These are phyloP conservation scores for Kingdonia uniflora DNA, from an alignment of 164 flowering plant genomes.

Conservation along the genomic window DNA sequence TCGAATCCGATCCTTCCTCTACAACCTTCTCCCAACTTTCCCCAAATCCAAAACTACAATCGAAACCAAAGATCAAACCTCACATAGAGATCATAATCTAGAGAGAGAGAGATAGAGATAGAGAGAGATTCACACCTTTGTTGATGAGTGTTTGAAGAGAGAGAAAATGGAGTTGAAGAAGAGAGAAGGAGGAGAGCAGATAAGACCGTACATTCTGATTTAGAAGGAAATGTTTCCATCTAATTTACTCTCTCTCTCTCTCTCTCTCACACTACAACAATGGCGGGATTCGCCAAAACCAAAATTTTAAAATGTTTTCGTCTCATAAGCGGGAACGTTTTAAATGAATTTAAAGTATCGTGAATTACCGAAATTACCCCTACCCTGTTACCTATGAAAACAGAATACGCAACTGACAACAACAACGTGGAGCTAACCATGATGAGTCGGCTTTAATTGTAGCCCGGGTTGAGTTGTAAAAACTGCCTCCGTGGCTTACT, in stretches of 20 bases:
- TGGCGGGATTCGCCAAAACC: background rate
- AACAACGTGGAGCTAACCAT: too few relatives aligned
- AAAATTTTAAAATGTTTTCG: background rate
- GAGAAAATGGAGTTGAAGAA: background rate
- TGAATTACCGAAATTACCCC: too few relatives aligned
- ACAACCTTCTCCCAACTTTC: too few relatives aligned
- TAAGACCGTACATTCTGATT: conserved; percentile 15
- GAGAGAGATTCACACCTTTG: conserved; percentile 4
- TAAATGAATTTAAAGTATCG: too few relatives aligned
- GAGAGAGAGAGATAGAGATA: background rate
- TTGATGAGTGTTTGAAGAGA: background rate
- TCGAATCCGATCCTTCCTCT: too few relatives aligned
- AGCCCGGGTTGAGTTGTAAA: too few relatives aligned
- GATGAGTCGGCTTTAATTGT: too few relatives aligned
- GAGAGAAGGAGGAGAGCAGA: conserved; percentile 27
- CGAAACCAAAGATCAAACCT: too few relatives aligned
- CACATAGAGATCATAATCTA: background rate
- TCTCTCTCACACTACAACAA: background rate
- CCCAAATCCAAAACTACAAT: too few relatives aligned
- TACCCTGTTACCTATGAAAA: too few relatives aligned
- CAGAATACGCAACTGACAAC: too few relatives aligned
- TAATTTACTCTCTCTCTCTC: background rate
- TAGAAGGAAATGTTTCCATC: conserved; percentile 16
- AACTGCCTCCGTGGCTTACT: too few relatives aligned
- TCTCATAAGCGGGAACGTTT: background rate